These are phyloP conservation scores for Pholiota microspora DNA, from an alignment of 768 basidiomycete genomes.

Conservation along the genomic window DNA sequence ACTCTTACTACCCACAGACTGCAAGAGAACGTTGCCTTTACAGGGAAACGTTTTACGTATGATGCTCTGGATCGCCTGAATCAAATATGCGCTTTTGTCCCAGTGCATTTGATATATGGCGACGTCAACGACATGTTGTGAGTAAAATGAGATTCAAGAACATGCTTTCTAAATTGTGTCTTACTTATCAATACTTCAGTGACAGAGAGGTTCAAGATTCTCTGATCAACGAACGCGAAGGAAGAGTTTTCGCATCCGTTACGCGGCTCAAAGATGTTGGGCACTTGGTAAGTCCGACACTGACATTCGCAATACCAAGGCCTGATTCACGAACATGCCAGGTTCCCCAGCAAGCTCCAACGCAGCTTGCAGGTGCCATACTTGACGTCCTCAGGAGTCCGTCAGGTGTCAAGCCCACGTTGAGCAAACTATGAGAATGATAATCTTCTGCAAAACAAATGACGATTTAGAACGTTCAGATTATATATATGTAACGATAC, in stretches of 20 bases:
- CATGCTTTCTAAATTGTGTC: no score
- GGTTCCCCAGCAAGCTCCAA: conserved; percentile 28
- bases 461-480: no score
- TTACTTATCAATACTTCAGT: conserved; percentile 9
- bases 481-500: no score
- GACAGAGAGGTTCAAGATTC: conserved; percentile 25
- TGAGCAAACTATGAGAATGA: conserved; percentile 16
- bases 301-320: neutral
- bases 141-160: conserved; percentile 6
- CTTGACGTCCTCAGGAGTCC: conserved; percentile 11
- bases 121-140: conserved; percentile 30
- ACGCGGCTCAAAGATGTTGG: conserved; percentile 26
- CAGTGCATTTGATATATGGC: conserved; percentile 30
- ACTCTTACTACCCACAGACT: conserved; percentile 26
- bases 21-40: conserved; percentile 26
- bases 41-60: conserved; percentile 18
- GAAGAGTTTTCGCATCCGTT: conserved; percentile 25
- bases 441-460: no score
- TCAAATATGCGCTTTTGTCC: conserved; percentile 24
- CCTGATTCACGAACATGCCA: neutral
- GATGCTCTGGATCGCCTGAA: conserved; percentile 26
- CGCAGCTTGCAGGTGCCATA: conserved; percentile 23
- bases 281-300: conserved; percentile 25
- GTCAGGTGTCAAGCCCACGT: neutral
- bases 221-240: conserved; percentile 23